Percentiles rank a stretch among this genome's conserved stretches.
phyloP scores from a whole-genome alignment of 495 filamentous ascomycete genomes.

The Trichocladium uniseriatum region DNA sequence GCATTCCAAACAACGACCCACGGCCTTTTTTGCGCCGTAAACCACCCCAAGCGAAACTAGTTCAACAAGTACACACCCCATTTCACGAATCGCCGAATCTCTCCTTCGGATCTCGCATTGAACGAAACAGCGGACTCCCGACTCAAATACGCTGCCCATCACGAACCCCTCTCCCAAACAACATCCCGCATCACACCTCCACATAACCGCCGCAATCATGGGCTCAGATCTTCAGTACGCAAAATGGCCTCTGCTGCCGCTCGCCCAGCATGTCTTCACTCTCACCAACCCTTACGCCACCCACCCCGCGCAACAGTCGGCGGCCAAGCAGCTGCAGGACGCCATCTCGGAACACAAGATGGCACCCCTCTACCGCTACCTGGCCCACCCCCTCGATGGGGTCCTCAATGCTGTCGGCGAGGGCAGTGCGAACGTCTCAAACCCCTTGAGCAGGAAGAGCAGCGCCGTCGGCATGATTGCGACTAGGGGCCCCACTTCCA shows the following conservation, averaged over 20 bases:
- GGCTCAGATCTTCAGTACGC: conserved; percentile 95
- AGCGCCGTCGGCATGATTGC: conserved; percentile 63
- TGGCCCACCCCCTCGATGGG: conserved; percentile 89
- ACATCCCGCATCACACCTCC: conserved; percentile 2
- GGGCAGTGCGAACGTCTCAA: conserved; percentile 45
- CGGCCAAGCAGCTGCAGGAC: conserved; percentile 80
- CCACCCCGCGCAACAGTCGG: conserved; percentile 55
- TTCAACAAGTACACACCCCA: neutral
- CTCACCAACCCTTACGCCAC: conserved; percentile 80
- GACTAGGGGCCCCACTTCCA: conserved; percentile 50
- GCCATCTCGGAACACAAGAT: conserved; percentile 89
- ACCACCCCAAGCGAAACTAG: neutral
- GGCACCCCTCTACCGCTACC: conserved; percentile 90
- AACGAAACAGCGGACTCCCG: neutral
- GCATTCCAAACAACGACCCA: neutral
- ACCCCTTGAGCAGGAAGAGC: conserved; percentile 44
- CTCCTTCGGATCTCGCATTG: neutral
- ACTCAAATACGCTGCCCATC: neutral
- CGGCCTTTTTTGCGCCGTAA: neutral
- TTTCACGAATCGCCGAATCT: neutral
- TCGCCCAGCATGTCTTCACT: conserved; percentile 96
- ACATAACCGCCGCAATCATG: conserved; percentile 44
- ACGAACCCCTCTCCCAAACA: neutral
- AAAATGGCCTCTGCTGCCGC: conserved; percentile 82
- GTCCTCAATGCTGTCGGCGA: conserved; percentile 74